Percentiles rank a stretch among this genome's conserved stretches.
Conservation (phyloP, 768 basidiomycete genomes). For the Daedaleopsis sinensis region DNA sequence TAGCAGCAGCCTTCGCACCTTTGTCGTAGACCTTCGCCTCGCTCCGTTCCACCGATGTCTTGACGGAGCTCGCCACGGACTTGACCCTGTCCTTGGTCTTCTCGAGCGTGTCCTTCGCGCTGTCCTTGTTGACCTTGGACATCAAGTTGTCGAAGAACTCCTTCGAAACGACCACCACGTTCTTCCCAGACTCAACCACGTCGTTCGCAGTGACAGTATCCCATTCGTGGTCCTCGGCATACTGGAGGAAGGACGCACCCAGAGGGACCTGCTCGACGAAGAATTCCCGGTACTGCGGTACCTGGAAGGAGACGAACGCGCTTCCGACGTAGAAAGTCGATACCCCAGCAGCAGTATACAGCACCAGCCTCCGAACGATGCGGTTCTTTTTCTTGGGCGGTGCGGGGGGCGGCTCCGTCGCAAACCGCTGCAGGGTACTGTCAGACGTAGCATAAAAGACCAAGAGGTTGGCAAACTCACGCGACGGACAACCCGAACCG, state of each 20-base stretch:
- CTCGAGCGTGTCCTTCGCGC: slow-evolving; percentile 36
- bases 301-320: slow-evolving; percentile 76
- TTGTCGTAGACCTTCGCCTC: slow-evolving; percentile 34
- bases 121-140: slow-evolving; percentile 24
- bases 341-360: slow-evolving; percentile 67
- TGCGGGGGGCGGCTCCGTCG: slow-evolving; percentile 54
- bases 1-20: slow-evolving; percentile 41
- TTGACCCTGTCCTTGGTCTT: slow-evolving; percentile 45
- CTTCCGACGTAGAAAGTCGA: slow-evolving; percentile 85
- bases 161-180: slow-evolving; percentile 52
- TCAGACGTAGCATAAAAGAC: slow-evolving; percentile 3
- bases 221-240: slow-evolving; percentile 79
- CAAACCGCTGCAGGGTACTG: slow-evolving; percentile 52
- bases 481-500: slow-evolving; percentile 57
- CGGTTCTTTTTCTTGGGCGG: slow-evolving; percentile 55
- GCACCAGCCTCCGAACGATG: slow-evolving; percentile 60
- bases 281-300: slow-evolving; percentile 81
- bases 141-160: slow-evolving; percentile 44
- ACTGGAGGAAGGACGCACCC: slow-evolving; percentile 76
- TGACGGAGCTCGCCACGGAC: slow-evolving; percentile 46
- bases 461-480: slow-evolving; percentile 42
- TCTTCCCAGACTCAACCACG: slow-evolving; percentile 55
- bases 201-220: slow-evolving; percentile 70
- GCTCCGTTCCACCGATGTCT: slow-evolving; percentile 49
- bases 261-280: slow-evolving; percentile 83